Base-by-base conservation (phyloP, 2,329 filamentous ascomycete species). In the Exophiala oligosperma region DNA sequence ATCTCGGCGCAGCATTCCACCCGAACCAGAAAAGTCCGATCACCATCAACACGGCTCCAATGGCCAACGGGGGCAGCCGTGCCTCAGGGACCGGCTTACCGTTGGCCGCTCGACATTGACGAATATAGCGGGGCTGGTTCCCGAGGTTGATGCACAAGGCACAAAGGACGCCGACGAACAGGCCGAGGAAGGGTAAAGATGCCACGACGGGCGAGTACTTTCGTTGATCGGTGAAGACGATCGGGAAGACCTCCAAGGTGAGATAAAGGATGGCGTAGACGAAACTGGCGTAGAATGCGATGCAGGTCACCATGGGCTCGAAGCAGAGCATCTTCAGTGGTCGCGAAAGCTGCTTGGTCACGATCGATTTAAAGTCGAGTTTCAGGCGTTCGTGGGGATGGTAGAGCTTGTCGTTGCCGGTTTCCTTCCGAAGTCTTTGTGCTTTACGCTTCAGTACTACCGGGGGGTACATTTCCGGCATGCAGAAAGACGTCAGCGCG, bases 241-340 rank as follows among this genome's bases (percentile, higher is more conserved):
- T 77, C 0, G 78, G 78, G 49, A 79, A 80, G 1, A 78, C 72
- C 52, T 79, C 75, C 0, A 81, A 71, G 0, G 73, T 75, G 47
- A 80, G 70, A 63, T 79, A 81, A 17, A 81, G 69, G 2, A 81
- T 66, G 2, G 71, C 72, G 56, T 79, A 81, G 24, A 78, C 73
- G 59, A 79, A 79, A 0, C 76, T 73, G 4, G 74, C 74, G 54
- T 78, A 79, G 12, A 78, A 64, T 1, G 77, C 73, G 29, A 80
- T 76, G 38, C 71, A 73, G 1, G 74, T 71, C 9, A 81, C 73
- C 66, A 81, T 80, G 0, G 79, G 78, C 59, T 81, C 77, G 1
- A 74, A 78, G 14, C 72, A 59, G 2, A 81, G 68, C 76, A 82
- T 80, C 43, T 66, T 64, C 2, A 78, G 49, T 0, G 77, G 76